Evolutionary conservation across 2,329 filamentous ascomycete genomes (phyloP).

Genomic region (Aspergillus sojae): DNA sequence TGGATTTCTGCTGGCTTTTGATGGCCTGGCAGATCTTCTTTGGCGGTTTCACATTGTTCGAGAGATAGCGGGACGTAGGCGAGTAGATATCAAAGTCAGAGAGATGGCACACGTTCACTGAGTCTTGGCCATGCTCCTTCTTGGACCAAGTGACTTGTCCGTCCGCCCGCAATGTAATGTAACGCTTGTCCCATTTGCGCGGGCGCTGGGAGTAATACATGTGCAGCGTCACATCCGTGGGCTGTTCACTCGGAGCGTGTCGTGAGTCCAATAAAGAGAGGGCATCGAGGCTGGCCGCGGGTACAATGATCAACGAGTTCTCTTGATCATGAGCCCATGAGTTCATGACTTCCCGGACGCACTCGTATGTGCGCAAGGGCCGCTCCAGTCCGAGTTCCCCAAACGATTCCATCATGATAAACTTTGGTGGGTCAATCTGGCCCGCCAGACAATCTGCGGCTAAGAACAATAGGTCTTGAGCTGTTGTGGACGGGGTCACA

Average conservation of each 20-base stretch:
- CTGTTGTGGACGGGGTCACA: slow-evolving; percentile 73
- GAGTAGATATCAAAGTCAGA: slow-evolving; percentile 92
- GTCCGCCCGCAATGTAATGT: slow-evolving; percentile 70
- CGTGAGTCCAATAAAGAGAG: slow-evolving; percentile 59
- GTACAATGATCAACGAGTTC: slow-evolving; percentile 71
- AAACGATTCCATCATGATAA: slow-evolving; percentile 78
- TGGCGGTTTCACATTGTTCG: slow-evolving; percentile 75
- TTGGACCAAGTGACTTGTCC: slow-evolving; percentile 75
- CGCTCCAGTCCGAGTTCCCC: slow-evolving; percentile 75
- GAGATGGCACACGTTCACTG: slow-evolving; percentile 74
- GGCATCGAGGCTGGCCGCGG: slow-evolving; percentile 56
- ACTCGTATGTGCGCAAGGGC: slow-evolving; percentile 81
- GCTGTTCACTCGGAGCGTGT: slow-evolving; percentile 65
- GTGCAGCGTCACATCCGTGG: slow-evolving; percentile 67
- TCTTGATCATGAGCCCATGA: slow-evolving; percentile 85
- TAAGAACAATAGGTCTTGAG: slow-evolving; percentile 70
- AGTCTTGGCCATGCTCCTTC: slow-evolving; percentile 70
- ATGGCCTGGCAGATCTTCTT: slow-evolving; percentile 85
- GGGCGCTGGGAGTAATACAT: slow-evolving; percentile 80
- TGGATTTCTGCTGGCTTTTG: slow-evolving; percentile 88
- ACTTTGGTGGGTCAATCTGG: slow-evolving; percentile 64
- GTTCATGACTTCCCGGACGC: slow-evolving; percentile 83
- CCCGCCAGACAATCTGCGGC: slow-evolving; percentile 66
- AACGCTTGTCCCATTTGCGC: slow-evolving; percentile 87
- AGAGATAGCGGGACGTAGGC: slow-evolving; percentile 68